Evolutionary conservation across 2,329 filamentous ascomycete genomes (phyloP).

Genomic region (Diaporthe sp.): DNA sequence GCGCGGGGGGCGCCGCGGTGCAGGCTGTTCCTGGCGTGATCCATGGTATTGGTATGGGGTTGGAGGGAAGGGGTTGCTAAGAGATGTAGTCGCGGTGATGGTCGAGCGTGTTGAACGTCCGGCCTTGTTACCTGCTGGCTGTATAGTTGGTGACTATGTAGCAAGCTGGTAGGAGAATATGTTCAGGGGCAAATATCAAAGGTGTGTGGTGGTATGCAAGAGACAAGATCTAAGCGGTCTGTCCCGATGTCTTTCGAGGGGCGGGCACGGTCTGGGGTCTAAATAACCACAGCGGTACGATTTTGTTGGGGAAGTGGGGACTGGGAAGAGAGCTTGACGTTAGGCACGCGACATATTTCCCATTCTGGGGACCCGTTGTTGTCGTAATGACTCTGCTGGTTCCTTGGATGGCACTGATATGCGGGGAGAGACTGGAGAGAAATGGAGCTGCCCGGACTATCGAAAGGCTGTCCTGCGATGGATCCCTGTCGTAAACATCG

Average conservation of each 20-base stretch:
- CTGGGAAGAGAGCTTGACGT: constrained; percentile 19
- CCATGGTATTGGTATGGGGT: constrained; percentile 31
- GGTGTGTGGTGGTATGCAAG: not conserved
- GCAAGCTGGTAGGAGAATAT: not conserved
- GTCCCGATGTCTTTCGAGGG: not conserved
- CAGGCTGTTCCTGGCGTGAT: constrained; percentile 39
- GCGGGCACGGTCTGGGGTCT: not conserved
- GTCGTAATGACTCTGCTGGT: constrained; percentile 30
- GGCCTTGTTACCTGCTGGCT: not conserved
- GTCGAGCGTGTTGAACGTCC: constrained; percentile 23
- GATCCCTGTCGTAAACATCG: constrained; percentile 16
- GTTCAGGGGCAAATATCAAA: not conserved
- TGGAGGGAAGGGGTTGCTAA: not conserved
- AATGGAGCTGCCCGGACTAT: constrained; percentile 25
- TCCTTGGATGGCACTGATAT: constrained; percentile 15
- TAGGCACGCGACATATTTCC: constrained; percentile 40
- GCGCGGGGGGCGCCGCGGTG: constrained; percentile 39
- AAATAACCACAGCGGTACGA: constrained; percentile 24
- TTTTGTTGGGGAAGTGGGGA: constrained; percentile 38
- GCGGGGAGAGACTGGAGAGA: constrained; percentile 26
- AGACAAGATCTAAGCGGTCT: constrained; percentile 14
- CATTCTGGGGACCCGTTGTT: constrained; percentile 22
- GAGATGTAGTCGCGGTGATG: not conserved
- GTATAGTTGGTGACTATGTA: not conserved
- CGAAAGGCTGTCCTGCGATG: not conserved